Conservation (phyloP, 2,329 filamentous ascomycete genomes). For the Colletotrichum godetiae region DNA sequence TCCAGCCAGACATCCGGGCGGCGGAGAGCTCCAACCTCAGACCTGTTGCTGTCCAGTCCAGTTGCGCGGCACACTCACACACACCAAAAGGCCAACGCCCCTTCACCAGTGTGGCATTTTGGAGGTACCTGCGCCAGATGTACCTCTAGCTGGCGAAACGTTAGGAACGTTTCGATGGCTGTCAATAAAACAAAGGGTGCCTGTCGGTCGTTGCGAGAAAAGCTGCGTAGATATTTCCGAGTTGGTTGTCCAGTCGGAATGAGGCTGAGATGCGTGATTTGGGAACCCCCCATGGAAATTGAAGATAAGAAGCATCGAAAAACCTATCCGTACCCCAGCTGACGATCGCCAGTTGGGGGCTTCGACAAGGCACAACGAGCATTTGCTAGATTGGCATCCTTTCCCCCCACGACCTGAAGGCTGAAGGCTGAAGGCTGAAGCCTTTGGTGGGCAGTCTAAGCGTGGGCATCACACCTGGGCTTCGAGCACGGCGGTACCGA, state of each 20-base stretch:
- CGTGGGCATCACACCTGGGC: background rate
- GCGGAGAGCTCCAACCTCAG: conserved; percentile 27
- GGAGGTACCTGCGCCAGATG: conserved; percentile 22
- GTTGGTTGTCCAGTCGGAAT: background rate
- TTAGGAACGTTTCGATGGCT: background rate
- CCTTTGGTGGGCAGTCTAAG: background rate
- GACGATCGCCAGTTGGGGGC: conserved; percentile 5
- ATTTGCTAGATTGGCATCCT: conserved; percentile 8
- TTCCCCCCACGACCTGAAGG: background rate
- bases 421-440: conserved; percentile 17
- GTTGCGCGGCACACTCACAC: conserved; percentile 21
- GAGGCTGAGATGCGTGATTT: background rate
- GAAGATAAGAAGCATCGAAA: background rate
- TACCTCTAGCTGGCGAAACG: conserved; percentile 14
- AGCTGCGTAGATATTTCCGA: background rate
- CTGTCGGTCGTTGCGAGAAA: background rate
- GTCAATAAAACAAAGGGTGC: background rate
- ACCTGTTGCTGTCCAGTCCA: conserved; percentile 24
- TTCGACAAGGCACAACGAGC: background rate
- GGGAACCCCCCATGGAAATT: background rate
- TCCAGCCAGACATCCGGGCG: conserved; percentile 26
- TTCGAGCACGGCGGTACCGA: conserved; percentile 1
- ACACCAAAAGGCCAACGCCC: conserved; percentile 19
- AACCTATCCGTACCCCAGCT: background rate
- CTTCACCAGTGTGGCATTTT: conserved; percentile 2